These are phyloP conservation scores for Moesziomyces parantarcticus DNA, from an alignment of 1,284 basidiomycete species.

Conservation along the genomic window DNA sequence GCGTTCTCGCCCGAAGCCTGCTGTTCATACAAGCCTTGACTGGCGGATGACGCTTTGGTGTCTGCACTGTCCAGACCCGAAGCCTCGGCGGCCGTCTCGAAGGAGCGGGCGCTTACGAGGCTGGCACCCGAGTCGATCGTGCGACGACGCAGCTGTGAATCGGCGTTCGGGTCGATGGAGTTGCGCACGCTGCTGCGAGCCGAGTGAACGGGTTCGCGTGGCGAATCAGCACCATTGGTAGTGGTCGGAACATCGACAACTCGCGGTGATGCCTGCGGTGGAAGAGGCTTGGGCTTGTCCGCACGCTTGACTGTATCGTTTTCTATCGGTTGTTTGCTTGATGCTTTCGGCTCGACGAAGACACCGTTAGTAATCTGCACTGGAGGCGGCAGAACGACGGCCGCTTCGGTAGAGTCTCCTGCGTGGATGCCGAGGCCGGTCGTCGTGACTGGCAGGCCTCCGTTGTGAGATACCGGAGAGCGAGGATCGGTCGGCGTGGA, in stretches of 20 bases:
- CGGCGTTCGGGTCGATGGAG: slow-evolving; percentile 19
- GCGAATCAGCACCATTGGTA: slow-evolving; percentile 8
- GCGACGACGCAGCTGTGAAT: slow-evolving; percentile 8
- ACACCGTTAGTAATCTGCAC: neutral
- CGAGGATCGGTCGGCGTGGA: neutral
- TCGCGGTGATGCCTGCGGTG: neutral
- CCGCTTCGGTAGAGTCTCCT: neutral
- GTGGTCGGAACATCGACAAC: neutral
- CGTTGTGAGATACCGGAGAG: neutral
- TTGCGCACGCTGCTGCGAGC: slow-evolving; percentile 31
- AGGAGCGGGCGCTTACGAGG: slow-evolving; percentile 35
- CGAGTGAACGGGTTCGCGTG: slow-evolving; percentile 6
- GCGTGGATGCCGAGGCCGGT: slow-evolving; percentile 24
- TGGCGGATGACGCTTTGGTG: slow-evolving; percentile 14
- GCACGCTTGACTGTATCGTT: neutral
- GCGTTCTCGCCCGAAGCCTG: neutral
- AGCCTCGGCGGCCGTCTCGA: slow-evolving; percentile 55
- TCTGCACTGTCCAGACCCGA: slow-evolving; percentile 26
- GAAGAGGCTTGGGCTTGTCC: slow-evolving; percentile 3
- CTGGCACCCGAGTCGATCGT: slow-evolving; percentile 43
- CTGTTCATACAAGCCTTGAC: slow-evolving; percentile 1
- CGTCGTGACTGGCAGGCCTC: neutral
- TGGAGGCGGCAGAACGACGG: neutral
- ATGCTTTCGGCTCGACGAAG: neutral
- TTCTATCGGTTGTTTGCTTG: neutral